Evolutionary conservation across 1,284 basidiomycete genomes (phyloP), one percentile per base, ranked within the genome.

Genomic region (Pyrrhoderma noxium): DNA sequence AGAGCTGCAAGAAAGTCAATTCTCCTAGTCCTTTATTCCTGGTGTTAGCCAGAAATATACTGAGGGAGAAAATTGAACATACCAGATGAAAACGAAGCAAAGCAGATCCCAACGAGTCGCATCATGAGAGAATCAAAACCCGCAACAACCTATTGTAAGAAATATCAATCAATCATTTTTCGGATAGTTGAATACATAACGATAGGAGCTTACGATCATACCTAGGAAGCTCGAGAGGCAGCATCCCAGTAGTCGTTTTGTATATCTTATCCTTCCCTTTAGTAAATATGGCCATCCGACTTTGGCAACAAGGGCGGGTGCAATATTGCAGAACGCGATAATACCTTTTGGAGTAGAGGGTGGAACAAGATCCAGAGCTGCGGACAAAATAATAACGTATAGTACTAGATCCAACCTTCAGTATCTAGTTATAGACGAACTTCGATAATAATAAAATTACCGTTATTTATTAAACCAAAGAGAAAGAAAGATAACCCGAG

Each of bases 331-430:
- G 65, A 95, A 93, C 0, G 87, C 84, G 45, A 96, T 91, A 51
- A 97, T 81, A n/a, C 93, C 94, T 62, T 90, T 91, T 0, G 93
- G 93, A 0, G 89, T 93, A 3, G 85, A 79, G 0, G 89, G 80
- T 3, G 94, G 91, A 0, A 98, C 92, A 3, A 99, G 77, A 65
- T 99, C 95, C 13, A 97, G 74, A 0, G 95, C 95, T 3, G 95
- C 95, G 1, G 92, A 95, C 21, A 98, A 79, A 57, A 98, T 97
- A 58, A 99, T 89, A 34, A 98, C 94, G 66, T 98, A 96, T 53
- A 93, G 73, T 8, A 93, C 90, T 92, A 59, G 0, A 56, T 2
- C 39, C 45, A 1, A 8, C 8, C 39, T 36, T 35, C 3, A 25
- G 40, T 11, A 18, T 22, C 14, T 5, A 47, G 9, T 18, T 40